A percentile compares a stretch with the other conserved stretches of the same genome.
Evolutionary conservation across 1,139 yeast genomes (phyloP).

Genomic region (Pichia sp.): DNA sequence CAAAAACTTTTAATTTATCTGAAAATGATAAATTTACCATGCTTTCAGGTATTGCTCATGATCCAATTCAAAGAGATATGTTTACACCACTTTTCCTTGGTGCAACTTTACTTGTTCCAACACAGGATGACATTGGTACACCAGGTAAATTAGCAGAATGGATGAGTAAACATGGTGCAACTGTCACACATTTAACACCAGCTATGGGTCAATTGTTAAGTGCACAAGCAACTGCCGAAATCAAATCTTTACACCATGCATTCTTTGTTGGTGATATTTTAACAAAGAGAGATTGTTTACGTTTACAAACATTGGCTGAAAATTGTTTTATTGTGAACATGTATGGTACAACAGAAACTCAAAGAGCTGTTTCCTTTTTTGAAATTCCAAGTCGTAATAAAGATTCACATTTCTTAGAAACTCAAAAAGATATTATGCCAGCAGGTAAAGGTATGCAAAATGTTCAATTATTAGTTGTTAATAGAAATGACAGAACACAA

Average conservation of each 20-base stretch:
- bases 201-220: slow-evolving; percentile 98
- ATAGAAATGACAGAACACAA: slow-evolving; percentile 78
- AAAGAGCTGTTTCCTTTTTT: slow-evolving; percentile 91
- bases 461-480: slow-evolving; percentile 89
- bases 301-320: slow-evolving; percentile 85
- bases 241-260: slow-evolving; percentile 86
- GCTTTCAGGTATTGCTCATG: slow-evolving; percentile 98
- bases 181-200: slow-evolving; percentile 96
- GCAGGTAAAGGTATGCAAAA: slow-evolving; percentile 97
- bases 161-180: slow-evolving; percentile 88
- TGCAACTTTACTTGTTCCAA: slow-evolving; percentile 87
- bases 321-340: slow-evolving; percentile 89
- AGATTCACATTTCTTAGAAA: slow-evolving; percentile 69
- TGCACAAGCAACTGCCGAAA: slow-evolving; percentile 90
- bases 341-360: slow-evolving; percentile 99
- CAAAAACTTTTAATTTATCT: slow-evolving; percentile 69
- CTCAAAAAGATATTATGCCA: slow-evolving; percentile 93
- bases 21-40: slow-evolving; percentile 86
- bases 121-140: slow-evolving; percentile 95
- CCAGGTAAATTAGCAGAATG: slow-evolving; percentile 96
- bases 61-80: slow-evolving; percentile 98
- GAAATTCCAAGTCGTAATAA: slow-evolving; percentile 70
- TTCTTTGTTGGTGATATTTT: slow-evolving; percentile 97
- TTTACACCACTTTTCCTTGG: slow-evolving; percentile 96
- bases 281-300: slow-evolving; percentile 91